Conservation (phyloP, 2,329 filamentous ascomycete species). For the Verticillium alfalfae region DNA sequence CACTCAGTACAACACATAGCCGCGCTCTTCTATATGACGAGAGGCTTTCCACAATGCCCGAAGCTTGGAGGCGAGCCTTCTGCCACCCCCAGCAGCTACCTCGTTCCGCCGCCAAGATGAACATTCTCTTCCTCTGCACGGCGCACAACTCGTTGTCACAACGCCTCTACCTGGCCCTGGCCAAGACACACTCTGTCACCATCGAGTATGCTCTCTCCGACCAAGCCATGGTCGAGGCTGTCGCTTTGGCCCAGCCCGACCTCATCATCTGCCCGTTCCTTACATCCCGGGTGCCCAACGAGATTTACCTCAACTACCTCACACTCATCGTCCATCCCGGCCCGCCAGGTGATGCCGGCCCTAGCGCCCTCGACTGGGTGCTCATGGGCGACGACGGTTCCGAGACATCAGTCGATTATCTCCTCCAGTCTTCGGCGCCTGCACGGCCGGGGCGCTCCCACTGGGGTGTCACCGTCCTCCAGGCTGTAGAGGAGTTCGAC, state of each 20-base stretch:
- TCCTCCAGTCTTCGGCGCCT: slow-evolving; percentile 19
- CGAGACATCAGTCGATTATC: slow-evolving; percentile 18
- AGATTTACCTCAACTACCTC: slow-evolving; percentile 27
- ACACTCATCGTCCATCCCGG: slow-evolving; percentile 35
- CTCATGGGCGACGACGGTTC: slow-evolving; percentile 34
- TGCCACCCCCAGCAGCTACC: neutral
- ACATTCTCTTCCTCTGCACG: slow-evolving; percentile 36
- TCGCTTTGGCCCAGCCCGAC: slow-evolving; percentile 25
- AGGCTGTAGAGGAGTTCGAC: slow-evolving; percentile 33
- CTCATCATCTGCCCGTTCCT: slow-evolving; percentile 36
- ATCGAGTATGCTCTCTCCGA: slow-evolving; percentile 30
- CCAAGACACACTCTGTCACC: slow-evolving; percentile 26
- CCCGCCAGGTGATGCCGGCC: slow-evolving; percentile 33
- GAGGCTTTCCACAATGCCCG: neutral
- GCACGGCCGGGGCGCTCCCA: slow-evolving; percentile 25
- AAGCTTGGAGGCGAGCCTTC: neutral
- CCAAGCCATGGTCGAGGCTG: slow-evolving; percentile 29
- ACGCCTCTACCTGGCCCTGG: slow-evolving; percentile 27
- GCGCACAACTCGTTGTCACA: slow-evolving; percentile 38
- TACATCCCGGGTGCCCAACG: slow-evolving; percentile 27
- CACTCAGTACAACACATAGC: neutral
- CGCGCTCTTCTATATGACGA: neutral
- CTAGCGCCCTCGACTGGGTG: slow-evolving; percentile 34
- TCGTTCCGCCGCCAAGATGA: slow-evolving; percentile 17
- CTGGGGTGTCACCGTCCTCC: slow-evolving; percentile 33